These are phyloP conservation scores for Aegilops tauschii DNA, from an alignment of 176 grass and related monocot species.

Conservation along the genomic window DNA sequence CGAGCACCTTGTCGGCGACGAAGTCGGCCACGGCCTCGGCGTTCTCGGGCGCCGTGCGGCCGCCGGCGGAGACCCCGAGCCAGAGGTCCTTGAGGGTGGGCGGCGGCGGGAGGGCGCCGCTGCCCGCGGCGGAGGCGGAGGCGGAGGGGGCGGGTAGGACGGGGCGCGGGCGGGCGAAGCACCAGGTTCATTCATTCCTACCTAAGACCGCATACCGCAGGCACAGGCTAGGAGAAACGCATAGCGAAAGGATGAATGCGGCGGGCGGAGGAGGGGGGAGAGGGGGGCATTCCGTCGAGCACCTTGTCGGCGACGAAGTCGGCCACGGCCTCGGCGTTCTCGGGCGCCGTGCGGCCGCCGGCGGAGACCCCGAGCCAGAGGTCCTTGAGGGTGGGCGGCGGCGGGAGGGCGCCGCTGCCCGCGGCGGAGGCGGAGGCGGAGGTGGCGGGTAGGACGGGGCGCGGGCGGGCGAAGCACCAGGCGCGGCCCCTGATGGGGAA, in stretches of 20 bases:
- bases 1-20: constrained; percentile 62
- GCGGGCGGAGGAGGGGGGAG: background rate
- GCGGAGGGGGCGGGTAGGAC: background rate
- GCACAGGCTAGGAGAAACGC: background rate
- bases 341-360: constrained; percentile 32
- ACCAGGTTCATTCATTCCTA: constrained; percentile 33
- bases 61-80: constrained; percentile 38
- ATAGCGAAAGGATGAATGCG: background rate
- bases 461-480: constrained; percentile 68
- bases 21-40: constrained; percentile 70
- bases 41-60: constrained; percentile 48
- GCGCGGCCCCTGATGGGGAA: constrained; percentile 78
- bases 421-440: background rate
- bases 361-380: constrained; percentile 66
- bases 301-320: constrained; percentile 84
- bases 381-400: constrained; percentile 40
- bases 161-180: constrained; percentile 48
- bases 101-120: constrained; percentile 21
- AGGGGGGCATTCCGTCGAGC: background rate
- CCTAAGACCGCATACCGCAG: background rate
- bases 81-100: constrained; percentile 60
- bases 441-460: background rate
- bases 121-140: background rate
- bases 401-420: constrained; percentile 8
- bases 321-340: constrained; percentile 59